Conservation (phyloP, 2,329 filamentous ascomycete species). For the Neofusicoccum umdonicola region DNA sequence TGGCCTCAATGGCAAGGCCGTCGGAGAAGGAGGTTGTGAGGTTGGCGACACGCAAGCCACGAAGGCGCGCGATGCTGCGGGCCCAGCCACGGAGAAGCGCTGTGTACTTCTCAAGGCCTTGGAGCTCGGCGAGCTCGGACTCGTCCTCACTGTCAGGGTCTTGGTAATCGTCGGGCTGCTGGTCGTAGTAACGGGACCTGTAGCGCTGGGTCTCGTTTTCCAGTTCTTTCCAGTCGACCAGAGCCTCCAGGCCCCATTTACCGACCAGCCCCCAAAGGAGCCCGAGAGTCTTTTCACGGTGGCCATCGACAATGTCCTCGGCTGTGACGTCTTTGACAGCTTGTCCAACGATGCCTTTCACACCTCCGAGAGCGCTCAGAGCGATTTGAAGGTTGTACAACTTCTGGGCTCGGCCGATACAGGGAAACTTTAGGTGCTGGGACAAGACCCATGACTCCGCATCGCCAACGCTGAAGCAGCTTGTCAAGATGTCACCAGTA, state of each 20-base stretch:
- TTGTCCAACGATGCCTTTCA: constrained; percentile 40
- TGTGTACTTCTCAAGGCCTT: constrained; percentile 35
- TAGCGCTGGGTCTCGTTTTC: constrained; percentile 51
- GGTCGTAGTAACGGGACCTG: constrained; percentile 29
- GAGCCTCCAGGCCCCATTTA: constrained; percentile 52
- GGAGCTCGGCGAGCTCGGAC: constrained; percentile 24
- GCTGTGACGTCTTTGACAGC: constrained; percentile 48
- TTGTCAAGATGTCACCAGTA: constrained; percentile 44
- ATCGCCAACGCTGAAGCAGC: constrained; percentile 29
- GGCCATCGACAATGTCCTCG: constrained; percentile 62
- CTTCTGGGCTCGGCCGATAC: constrained; percentile 55
- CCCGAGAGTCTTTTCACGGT: constrained; percentile 62
- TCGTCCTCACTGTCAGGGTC: constrained; percentile 22
- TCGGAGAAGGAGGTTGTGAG: constrained; percentile 59
- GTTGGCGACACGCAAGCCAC: constrained; percentile 50
- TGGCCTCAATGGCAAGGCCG: constrained; percentile 52
- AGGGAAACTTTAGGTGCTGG: constrained; percentile 58
- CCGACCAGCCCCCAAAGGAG: constrained; percentile 61
- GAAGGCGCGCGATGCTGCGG: constrained; percentile 47
- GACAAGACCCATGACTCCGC: constrained; percentile 50
- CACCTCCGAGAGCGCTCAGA: constrained; percentile 50
- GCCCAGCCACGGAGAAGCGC: constrained; percentile 58
- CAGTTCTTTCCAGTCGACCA: constrained; percentile 57
- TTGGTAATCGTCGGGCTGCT: constrained; percentile 25
- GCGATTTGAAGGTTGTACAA: constrained; percentile 60